These are phyloP conservation scores for Epicoccum nigrum DNA, from an alignment of 2,329 filamentous ascomycete genomes.

Conservation along the genomic window DNA sequence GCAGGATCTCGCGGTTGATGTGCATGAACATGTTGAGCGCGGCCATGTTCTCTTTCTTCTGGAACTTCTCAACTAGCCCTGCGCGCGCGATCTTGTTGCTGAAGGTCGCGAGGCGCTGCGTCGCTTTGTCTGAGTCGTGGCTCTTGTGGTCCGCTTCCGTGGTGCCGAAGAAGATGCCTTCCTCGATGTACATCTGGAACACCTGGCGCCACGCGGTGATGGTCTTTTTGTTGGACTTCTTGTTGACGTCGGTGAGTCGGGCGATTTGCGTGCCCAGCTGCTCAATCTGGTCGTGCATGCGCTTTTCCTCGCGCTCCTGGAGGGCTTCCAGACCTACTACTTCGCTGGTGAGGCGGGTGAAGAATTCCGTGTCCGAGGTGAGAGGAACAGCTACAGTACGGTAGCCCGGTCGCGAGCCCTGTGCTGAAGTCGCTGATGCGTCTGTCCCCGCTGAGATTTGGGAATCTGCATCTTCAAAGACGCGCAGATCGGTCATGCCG, in stretches of 20 bases:
- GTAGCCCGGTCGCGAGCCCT: slow-evolving; percentile 33
- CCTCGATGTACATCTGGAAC: slow-evolving; percentile 81
- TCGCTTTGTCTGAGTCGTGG: slow-evolving; percentile 68
- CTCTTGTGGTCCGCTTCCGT: slow-evolving; percentile 73
- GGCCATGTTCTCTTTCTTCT: slow-evolving; percentile 66
- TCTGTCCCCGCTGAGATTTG: slow-evolving; percentile 1
- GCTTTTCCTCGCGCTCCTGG: slow-evolving; percentile 68
- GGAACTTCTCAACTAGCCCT: slow-evolving; percentile 65
- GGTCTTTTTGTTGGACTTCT: slow-evolving; percentile 66
- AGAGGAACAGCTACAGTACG: slow-evolving; percentile 74
- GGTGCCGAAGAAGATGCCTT: slow-evolving; percentile 81
- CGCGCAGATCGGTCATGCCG: slow-evolving; percentile 48
- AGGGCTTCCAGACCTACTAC: slow-evolving; percentile 71
- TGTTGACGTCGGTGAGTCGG: slow-evolving; percentile 67
- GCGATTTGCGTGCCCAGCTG: slow-evolving; percentile 69
- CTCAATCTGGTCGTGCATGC: slow-evolving; percentile 67
- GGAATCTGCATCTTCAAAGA: slow-evolving; percentile 29
- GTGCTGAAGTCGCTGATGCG: not conserved
- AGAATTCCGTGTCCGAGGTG: slow-evolving; percentile 79
- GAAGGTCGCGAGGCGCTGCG: slow-evolving; percentile 73
- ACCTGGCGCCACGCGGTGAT: slow-evolving; percentile 79
- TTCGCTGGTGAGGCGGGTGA: slow-evolving; percentile 74
- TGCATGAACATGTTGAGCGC: slow-evolving; percentile 73
- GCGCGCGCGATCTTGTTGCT: slow-evolving; percentile 68
- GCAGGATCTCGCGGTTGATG: slow-evolving; percentile 78